Evolutionary conservation across 2,329 filamentous ascomycete genomes (phyloP).

Genomic region (Ascochyta rabiei): DNA sequence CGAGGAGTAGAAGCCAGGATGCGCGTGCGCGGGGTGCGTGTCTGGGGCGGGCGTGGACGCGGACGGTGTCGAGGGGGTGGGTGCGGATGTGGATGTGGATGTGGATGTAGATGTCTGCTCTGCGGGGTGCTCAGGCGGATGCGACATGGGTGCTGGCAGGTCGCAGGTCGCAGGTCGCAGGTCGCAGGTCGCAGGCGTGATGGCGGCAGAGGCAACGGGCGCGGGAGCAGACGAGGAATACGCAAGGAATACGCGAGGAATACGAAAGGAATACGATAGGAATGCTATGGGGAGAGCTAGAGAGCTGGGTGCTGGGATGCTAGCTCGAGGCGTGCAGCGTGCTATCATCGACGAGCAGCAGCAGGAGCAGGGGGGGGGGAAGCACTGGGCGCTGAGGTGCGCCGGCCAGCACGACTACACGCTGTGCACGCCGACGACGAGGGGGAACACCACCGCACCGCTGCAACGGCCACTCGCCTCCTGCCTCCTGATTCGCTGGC

Average conservation of each 20-base stretch:
- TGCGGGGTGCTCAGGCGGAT: conserved; percentile 7
- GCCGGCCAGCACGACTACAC: no score
- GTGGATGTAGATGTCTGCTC: background rate
- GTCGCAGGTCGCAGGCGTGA: background rate
- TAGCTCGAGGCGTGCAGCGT: conserved; percentile 5
- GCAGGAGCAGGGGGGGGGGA: no score
- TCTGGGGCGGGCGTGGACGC: background rate
- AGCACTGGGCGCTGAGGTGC: conserved; percentile 1
- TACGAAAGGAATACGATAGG: conserved; percentile 24
- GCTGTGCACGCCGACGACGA: no score
- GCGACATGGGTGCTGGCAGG: conserved; percentile 10
- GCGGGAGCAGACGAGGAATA: conserved; percentile 15
- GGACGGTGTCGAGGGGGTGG: background rate
- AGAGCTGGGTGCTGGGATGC: background rate
- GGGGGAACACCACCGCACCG: background rate
- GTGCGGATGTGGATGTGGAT: background rate
- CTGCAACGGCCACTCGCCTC: background rate
- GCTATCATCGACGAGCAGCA: background rate
- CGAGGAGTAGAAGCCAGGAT: conserved; percentile 48
- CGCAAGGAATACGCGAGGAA: conserved; percentile 27
- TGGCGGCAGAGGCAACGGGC: background rate
- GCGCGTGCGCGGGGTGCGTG: background rate
- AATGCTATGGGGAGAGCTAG: background rate
- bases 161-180: background rate
- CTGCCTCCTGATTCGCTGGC: conserved; percentile 1